Evolutionary conservation across 2,329 filamentous ascomycete genomes (phyloP).

Genomic region (Epichloe festucae): DNA sequence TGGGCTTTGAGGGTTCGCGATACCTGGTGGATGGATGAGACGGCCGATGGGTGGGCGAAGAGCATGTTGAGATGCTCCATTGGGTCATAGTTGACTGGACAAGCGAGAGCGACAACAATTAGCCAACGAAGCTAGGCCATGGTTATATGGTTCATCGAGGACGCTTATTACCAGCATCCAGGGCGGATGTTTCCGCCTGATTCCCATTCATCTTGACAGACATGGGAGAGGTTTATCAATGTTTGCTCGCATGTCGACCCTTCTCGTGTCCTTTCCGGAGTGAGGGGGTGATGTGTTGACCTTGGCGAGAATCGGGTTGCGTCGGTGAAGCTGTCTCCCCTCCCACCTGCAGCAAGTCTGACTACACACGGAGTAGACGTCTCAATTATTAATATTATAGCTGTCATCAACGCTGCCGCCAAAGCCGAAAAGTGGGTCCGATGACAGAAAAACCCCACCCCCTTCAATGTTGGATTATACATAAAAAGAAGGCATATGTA

Average conservation of each 20-base stretch:
- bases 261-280: neutral
- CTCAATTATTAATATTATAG: too few species aligned
- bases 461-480: too few species aligned
- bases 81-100: conserved; percentile 70
- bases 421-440: neutral
- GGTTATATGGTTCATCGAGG: neutral
- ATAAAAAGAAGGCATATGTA: too few species aligned
- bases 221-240: neutral
- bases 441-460: too few species aligned
- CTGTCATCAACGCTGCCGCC: too few species aligned
- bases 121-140: neutral
- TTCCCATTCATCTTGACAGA: conserved; percentile 26
- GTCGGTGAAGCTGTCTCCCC: neutral
- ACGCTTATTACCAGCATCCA: conserved; percentile 33
- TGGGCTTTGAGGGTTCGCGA: conserved; percentile 61
- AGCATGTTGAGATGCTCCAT: conserved; percentile 86
- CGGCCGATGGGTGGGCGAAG: conserved; percentile 78
- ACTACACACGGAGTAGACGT: too few species aligned
- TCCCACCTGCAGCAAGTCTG: neutral
- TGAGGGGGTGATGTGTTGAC: too few species aligned
- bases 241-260: neutral
- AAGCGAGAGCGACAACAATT: neutral
- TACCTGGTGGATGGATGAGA: conserved; percentile 63
- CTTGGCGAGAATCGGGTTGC: too few species aligned
- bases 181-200: conserved; percentile 22